Percentiles rank a stretch among this genome's conserved stretches.
These are phyloP conservation scores for Fusarium solani-melongenae DNA, from an alignment of 2,329 filamentous ascomycete genomes.

Conservation along the genomic window DNA sequence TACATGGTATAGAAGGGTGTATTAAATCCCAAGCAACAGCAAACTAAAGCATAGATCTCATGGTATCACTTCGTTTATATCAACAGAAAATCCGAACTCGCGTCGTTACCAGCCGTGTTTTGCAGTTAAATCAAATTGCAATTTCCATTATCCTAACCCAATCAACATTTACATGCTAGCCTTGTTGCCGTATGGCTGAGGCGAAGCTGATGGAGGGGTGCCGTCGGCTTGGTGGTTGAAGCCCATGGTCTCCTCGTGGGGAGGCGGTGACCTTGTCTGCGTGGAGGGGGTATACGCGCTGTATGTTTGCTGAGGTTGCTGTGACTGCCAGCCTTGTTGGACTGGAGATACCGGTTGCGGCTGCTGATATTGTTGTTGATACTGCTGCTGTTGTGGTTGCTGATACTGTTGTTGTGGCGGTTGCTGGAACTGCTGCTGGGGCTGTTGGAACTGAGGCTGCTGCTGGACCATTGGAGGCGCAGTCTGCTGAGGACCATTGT, in stretches of 20 bases:
- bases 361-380: background rate
- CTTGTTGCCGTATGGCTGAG: constrained; percentile 42
- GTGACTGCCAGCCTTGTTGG: background rate
- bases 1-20: background rate
- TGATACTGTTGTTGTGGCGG: background rate
- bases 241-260: constrained; percentile 45
- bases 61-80: constrained; percentile 33
- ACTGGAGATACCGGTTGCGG: background rate
- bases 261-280: constrained; percentile 30
- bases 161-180: background rate
- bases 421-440: background rate
- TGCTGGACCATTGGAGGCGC: constrained; percentile 11
- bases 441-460: constrained; percentile 4
- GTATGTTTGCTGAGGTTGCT: background rate
- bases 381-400: constrained; percentile 1
- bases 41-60: constrained; percentile 23
- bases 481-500: constrained; percentile 5
- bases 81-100: background rate
- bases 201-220: constrained; percentile 23
- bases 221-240: constrained; percentile 49
- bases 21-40: background rate
- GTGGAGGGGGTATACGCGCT: background rate
- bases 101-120: background rate
- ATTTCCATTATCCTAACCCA: background rate
- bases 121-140: background rate